phyloP scores from a whole-genome alignment of 208 protist species.

The Phytomonas francai region DNA sequence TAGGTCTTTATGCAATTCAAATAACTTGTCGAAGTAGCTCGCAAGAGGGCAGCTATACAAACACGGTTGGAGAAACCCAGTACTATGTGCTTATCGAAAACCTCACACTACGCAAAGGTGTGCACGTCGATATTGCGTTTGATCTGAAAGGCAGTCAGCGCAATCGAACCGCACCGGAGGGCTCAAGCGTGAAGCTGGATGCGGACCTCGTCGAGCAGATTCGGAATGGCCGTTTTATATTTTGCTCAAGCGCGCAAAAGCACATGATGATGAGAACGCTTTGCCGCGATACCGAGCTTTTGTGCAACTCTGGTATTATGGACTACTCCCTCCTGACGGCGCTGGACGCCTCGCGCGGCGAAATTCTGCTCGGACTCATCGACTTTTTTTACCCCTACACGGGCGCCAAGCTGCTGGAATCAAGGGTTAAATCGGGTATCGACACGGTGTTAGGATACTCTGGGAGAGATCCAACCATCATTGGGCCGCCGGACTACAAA shows the following conservation, averaged over 20 bases:
- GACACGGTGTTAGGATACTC: constrained; percentile 61
- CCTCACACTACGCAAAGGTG: constrained; percentile 14
- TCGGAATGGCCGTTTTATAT: constrained; percentile 49
- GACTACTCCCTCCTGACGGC: constrained; percentile 77
- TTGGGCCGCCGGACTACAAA: constrained; percentile 63
- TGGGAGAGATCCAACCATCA: constrained; percentile 65
- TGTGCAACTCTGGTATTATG: constrained; percentile 50
- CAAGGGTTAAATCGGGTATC: constrained; percentile 73
- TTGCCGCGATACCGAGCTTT: constrained; percentile 40
- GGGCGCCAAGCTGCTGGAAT: constrained; percentile 68
- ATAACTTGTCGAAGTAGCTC: constrained; percentile 9
- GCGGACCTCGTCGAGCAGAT: constrained; percentile 52
- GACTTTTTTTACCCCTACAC: constrained; percentile 85
- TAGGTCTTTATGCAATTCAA: constrained; percentile 24
- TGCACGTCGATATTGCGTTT: constrained; percentile 23
- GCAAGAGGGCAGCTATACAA: constrained; percentile 1
- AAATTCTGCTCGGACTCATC: constrained; percentile 49
- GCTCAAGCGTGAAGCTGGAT: constrained; percentile 53
- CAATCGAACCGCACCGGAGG: constrained; percentile 54
- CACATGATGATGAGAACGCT: constrained; percentile 45
- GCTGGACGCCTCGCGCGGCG: background rate
- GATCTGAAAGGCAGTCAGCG: constrained; percentile 84
- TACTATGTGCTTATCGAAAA: constrained; percentile 73
- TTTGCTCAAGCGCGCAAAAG: constrained; percentile 38
- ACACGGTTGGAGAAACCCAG: constrained; percentile 19